phyloP scores from a whole-genome alignment of 345 rosid genomes.

The Fremontodendron californicum region DNA sequence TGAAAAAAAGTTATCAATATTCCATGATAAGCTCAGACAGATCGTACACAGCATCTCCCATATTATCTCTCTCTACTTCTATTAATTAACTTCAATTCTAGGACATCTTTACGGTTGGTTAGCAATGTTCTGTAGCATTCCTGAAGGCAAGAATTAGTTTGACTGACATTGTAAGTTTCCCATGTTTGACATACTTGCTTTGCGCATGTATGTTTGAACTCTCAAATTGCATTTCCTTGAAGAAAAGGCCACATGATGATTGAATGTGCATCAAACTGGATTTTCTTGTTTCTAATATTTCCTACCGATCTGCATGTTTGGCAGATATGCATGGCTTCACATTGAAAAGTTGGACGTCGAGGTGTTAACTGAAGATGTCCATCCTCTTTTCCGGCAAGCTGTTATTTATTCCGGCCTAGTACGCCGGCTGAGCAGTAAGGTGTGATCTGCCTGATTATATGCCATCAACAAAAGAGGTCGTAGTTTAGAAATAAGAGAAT shows the following conservation, averaged over 20 bases:
- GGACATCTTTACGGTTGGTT: not conserved
- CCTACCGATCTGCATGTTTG: not conserved
- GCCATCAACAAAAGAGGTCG: too few relatives aligned
- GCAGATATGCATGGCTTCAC: conserved; percentile 87
- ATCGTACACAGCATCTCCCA: not conserved
- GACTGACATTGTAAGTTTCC: not conserved
- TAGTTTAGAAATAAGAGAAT: too few relatives aligned
- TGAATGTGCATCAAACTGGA: not conserved
- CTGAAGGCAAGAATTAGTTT: not conserved
- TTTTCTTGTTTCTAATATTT: conserved; percentile 9
- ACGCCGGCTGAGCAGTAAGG: conserved; percentile 26
- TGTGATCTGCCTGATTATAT: not conserved
- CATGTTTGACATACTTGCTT: not conserved
- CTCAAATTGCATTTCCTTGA: conserved; percentile 1
- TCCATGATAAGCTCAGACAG: not conserved
- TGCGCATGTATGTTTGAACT: not conserved
- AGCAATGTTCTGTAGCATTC: not conserved
- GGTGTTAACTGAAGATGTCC: conserved; percentile 56
- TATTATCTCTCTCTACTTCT: not conserved
- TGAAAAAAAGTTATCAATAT: too few relatives aligned
- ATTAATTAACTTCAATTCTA: not conserved
- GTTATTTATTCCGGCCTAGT: conserved; percentile 70
- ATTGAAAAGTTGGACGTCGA: conserved; percentile 72
- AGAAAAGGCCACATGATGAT: not conserved
- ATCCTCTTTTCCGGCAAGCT: conserved; percentile 74